Evolutionary conservation across 495 filamentous ascomycete genomes (phyloP), one percentile per base, ranked within the genome.

Genomic region (Hapsidospora chrysogenum): DNA sequence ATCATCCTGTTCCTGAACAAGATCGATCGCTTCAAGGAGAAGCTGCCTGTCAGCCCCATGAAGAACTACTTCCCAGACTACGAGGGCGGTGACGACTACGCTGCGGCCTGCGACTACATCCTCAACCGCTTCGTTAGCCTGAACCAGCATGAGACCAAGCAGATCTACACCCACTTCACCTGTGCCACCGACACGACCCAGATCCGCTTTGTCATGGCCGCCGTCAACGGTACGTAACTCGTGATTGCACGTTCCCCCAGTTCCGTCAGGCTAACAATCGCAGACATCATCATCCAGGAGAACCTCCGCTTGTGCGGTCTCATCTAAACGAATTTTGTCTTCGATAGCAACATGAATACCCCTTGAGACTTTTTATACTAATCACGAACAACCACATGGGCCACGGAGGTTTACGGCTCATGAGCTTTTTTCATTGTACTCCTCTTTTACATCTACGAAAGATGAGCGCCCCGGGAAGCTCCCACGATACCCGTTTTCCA

Each of bases 41-140:
- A 96, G 75, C 77, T 96, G 35, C 86, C 92, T 22, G 78, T 94
- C 61, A 93, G 84, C 70, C 92, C 89, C 11, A 97, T 97, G 87
- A 92, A 94, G 74, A 93, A 95, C 64, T 92, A 96, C 64, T 97
- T 97, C 76, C 85, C 89, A 31, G 89, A 97, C 58, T 97, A 95
- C 61, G 85, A 94, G 59, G 79, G 84, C 47, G 86, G 86, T 47
- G 78, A 85, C 37, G 85, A 95, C 60, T 93, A 95, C 51, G 73
- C 76, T 32, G 78, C 83, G 33, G 86, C 86, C 25, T 95, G 86
- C 57, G 86, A 95, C 56, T 95, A 95, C 57, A 95, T 95, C 47
- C 72, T 95, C 41, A 92, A 93, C 68, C 77, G 86, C 42, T 95
- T 95, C 57, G 86, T 95, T 40, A 87, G 82, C 51, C 64, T 97